phyloP scores from a whole-genome alignment of 176 grass and related monocot species.

The Pontederia crassipes region DNA sequence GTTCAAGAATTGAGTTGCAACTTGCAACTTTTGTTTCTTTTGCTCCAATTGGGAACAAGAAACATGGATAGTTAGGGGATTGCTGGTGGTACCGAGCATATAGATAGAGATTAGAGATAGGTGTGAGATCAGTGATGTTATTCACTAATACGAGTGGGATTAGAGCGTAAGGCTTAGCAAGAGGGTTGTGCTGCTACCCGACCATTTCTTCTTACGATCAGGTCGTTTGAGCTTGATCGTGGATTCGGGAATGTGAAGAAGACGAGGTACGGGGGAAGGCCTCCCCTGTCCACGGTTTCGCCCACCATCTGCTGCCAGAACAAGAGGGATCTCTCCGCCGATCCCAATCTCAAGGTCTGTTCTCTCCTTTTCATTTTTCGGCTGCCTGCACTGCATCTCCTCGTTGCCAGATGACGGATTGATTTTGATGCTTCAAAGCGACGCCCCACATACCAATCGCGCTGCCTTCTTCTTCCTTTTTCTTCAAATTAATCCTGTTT shows the following conservation, averaged over 20 bases:
- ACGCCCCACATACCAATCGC: too few species aligned
- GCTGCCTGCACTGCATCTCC: neutral
- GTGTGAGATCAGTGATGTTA: neutral
- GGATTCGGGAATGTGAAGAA: constrained; percentile 29
- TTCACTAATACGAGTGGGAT: neutral
- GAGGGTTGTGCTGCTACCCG: constrained; percentile 19
- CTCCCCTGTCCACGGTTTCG: constrained; percentile 29
- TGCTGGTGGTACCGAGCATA: too few species aligned
- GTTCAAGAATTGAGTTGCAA: neutral
- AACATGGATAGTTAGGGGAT: too few species aligned
- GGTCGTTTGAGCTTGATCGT: constrained; percentile 30
- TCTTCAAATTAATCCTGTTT: too few species aligned
- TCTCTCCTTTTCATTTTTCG: neutral
- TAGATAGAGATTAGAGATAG: too few species aligned
- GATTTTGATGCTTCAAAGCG: constrained; percentile 1
- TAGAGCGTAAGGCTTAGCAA: neutral
- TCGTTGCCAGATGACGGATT: neutral
- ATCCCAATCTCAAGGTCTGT: constrained; percentile 19
- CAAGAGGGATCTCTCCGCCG: constrained; percentile 10
- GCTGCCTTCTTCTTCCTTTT: too few species aligned
- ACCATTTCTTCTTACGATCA: constrained; percentile 38
- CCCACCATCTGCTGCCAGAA: constrained; percentile 23
- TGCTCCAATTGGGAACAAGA: neutral
- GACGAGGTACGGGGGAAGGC: constrained; percentile 30
- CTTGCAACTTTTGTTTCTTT: neutral